phyloP scores from a whole-genome alignment of 208 protist species.

The Trypanosoma avium region DNA sequence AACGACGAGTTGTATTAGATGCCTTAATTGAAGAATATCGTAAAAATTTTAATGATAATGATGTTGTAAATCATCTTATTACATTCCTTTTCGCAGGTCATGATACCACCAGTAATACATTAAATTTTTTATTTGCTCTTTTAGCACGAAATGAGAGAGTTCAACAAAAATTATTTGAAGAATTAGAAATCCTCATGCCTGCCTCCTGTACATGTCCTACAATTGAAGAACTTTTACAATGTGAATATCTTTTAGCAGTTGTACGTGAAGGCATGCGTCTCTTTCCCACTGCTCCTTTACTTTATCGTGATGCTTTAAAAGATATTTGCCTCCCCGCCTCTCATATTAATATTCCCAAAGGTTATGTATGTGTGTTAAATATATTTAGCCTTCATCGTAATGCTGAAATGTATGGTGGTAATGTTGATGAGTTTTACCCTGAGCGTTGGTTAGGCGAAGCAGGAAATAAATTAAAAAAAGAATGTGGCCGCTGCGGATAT shows the following conservation, averaged over 20 bases:
- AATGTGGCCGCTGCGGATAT: slow-evolving; percentile 51
- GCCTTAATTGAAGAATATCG: slow-evolving; percentile 46
- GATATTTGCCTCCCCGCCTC: slow-evolving; percentile 44
- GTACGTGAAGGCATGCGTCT: slow-evolving; percentile 48
- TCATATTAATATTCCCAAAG: slow-evolving; percentile 45
- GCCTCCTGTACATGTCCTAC: slow-evolving; percentile 33
- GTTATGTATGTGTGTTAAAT: slow-evolving; percentile 43
- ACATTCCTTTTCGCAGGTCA: slow-evolving; percentile 64
- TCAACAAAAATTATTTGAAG: slow-evolving; percentile 41
- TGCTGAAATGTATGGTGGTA: slow-evolving; percentile 35
- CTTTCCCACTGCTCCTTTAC: slow-evolving; percentile 51
- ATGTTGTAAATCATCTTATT: slow-evolving; percentile 54
- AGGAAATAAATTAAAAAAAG: slow-evolving; percentile 32
- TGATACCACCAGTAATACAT: slow-evolving; percentile 53
- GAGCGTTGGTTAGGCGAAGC: slow-evolving; percentile 53
- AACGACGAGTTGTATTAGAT: slow-evolving; percentile 39
- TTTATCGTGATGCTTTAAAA: slow-evolving; percentile 52
- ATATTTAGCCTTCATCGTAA: slow-evolving; percentile 58
- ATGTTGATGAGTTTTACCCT: slow-evolving; percentile 41
- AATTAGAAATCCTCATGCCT: slow-evolving; percentile 46
- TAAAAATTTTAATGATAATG: slow-evolving; percentile 33
- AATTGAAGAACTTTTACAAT: slow-evolving; percentile 45
- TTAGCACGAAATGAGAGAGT: slow-evolving; percentile 34
- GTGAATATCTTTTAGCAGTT: slow-evolving; percentile 51
- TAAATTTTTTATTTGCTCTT: slow-evolving; percentile 52